Base-by-base conservation (phyloP, 2,329 filamentous ascomycete genomes). In the Colletotrichum neosansevieriae region DNA sequence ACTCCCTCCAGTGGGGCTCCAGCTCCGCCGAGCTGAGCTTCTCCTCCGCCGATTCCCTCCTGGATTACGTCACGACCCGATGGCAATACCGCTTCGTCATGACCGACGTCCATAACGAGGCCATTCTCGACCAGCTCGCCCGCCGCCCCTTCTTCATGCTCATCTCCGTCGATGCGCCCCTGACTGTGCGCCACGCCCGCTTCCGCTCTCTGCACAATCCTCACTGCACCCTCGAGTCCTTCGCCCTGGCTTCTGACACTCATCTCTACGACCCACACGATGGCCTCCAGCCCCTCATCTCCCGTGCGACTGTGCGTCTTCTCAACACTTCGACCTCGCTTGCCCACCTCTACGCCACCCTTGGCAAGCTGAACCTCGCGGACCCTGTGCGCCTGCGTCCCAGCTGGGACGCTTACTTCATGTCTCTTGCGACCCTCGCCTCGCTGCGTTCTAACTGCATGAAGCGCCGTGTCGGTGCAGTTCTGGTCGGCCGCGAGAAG, bases 351-450 rank as follows among this genome's bases (percentile, higher is more conserved):
- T 90, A 94, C 77, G 83, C 86, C 3, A 91, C 92, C 9, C 87
- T 99, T 1, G 85, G 87, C 56, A 86, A 88, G 53, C 86, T 98
- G 7, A 88, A 97, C 77, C 87, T 99, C 29, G 86, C 91, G 2
- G 90, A 96, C 75, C 87, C 91, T 38, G 88, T 92, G 73, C 91
- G 96, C 2, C 85, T 99, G 40, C 89, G 96, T 1, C 96, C 96
- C 1, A 91, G 89, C 56, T 99, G 96, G 96, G 96, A 99, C 80
- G 91, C 92, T 75, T 99, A 99, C 82, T 99, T 99, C 77, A 99
- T 99, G 96, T 89, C 93, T 45, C 85, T 99, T n/a, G 94, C 96
- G 5, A 94, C 92, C 38, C 88, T 99, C 54, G 96, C 96, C 7
- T 93, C 95, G 0, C 92, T 94, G 73, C 88, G 96, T 71, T 94